Evolutionary conservation across 495 filamentous ascomycete genomes (phyloP).

Genomic region (Podospora pseudopauciseta): DNA sequence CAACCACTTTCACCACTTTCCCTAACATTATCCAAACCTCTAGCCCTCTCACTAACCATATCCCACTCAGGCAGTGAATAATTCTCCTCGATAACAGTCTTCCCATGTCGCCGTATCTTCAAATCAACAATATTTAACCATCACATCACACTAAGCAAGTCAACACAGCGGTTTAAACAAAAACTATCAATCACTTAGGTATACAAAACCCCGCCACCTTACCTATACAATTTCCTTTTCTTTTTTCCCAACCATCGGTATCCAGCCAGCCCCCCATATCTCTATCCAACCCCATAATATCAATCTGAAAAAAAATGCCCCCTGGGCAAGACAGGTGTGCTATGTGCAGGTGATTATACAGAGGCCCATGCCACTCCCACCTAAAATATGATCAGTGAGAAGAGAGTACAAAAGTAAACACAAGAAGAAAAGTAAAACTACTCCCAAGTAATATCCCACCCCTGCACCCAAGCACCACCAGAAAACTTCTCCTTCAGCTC

Average conservation of each 20-base stretch:
- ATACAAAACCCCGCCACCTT: background rate
- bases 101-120: background rate
- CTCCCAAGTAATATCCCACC: constrained; percentile 26
- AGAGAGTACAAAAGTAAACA: constrained; percentile 2
- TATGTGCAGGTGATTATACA: background rate
- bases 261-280: background rate
- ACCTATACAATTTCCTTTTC: background rate
- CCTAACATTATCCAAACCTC: too few relatives aligned
- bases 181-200: background rate
- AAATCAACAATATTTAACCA: background rate
- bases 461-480: constrained; percentile 24
- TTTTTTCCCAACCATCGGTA: background rate
- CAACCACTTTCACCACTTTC: too few relatives aligned
- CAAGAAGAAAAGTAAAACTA: background rate
- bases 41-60: background rate
- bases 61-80: background rate
- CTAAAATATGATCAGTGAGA: background rate
- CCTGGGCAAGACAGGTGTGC: too few relatives aligned
- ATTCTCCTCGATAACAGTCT: background rate
- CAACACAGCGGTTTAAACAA: background rate
- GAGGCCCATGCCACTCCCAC: background rate
- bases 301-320: too few relatives aligned
- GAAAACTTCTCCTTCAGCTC: constrained; percentile 18
- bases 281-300: background rate
- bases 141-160: background rate